Evolutionary conservation across 2,329 filamentous ascomycete genomes (phyloP), one percentile per base, ranked within the genome.

Genomic region (Claviceps spartinae): DNA sequence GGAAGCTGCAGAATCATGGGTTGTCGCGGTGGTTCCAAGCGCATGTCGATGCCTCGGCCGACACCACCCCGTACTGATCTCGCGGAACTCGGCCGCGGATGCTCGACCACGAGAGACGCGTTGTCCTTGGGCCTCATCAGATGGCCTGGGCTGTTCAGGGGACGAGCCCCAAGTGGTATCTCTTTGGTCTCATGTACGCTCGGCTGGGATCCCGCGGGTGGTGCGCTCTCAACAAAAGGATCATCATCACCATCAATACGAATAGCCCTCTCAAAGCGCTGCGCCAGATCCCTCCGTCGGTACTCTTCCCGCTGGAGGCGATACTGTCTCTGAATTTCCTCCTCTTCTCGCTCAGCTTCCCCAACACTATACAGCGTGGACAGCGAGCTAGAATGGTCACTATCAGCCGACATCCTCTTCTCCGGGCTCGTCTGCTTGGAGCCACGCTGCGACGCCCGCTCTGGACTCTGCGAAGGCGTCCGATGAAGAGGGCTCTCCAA

Each of bases 361-460:
- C 76, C 74, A 47, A 73, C 74, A 53, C 76, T 79, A 55, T 79
- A 78, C 5, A 81, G 61, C 0, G 77, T 81, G 4, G 77, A 81
- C 5, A 81, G 64, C 2, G 75, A 72, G 41, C 75, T 79, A 0
- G 75, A 78, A 14, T 69, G 64, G 8, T 74, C 67, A 55, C 73
- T 77, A 4, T 69, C 65, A 4, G 61, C 52, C 0, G 72, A 74
- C 4, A 49, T 52, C n/a, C 60, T 62, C 52, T 62, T 55, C 16
- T 58, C 53, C 0, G 57, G 57, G 1, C 42, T 52, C 30, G 24
- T 50, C 44, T 52, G 52, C 47, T 24, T 38, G 9, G 54, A 53
- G 13, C 55, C 55, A n/a, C 60, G 49, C 46, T 59, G 53, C 44
- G 55, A 42, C 53, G 55, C 53, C 20, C 61, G 50, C 37, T 60